Conservation (phyloP, 179 eudicot genomes). For the Corrigiola litoralis region DNA sequence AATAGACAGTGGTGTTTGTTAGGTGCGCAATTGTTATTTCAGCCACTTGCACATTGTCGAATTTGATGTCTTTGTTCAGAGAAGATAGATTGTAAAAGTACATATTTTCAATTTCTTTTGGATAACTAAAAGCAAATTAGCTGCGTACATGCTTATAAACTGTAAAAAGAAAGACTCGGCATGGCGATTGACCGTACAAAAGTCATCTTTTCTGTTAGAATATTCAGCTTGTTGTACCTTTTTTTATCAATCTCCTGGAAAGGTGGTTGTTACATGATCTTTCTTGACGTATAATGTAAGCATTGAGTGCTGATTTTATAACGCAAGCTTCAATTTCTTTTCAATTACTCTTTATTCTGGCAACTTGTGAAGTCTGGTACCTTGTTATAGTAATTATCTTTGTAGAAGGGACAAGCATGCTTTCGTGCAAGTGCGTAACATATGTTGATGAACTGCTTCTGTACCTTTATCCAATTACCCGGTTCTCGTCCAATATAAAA, state of each 20-base stretch:
- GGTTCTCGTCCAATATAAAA: not conserved
- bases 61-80: no score
- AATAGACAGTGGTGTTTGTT: not conserved
- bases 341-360: not conserved
- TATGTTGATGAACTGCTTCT: not conserved
- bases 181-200: not conserved
- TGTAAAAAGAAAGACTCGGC: conserved; percentile 3
- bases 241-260: conserved; percentile 3
- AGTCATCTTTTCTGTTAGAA: not conserved
- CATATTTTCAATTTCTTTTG: not conserved
- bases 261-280: conserved; percentile 7
- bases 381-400: not conserved
- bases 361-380: not conserved
- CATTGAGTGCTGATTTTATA: conserved; percentile 14
- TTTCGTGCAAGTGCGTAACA: not conserved
- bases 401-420: not conserved
- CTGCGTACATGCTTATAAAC: conserved; percentile 11
- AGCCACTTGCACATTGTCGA: no score
- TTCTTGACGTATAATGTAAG: conserved; percentile 17
- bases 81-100: not conserved
- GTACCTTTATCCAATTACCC: no score
- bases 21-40: not conserved
- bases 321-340: conserved; percentile 12
- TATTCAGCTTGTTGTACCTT: conserved; percentile 13
- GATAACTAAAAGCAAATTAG: not conserved